Evolutionary conservation across 2,329 filamentous ascomycete genomes (phyloP).

Genomic region (Ceratocystis ficicola): DNA sequence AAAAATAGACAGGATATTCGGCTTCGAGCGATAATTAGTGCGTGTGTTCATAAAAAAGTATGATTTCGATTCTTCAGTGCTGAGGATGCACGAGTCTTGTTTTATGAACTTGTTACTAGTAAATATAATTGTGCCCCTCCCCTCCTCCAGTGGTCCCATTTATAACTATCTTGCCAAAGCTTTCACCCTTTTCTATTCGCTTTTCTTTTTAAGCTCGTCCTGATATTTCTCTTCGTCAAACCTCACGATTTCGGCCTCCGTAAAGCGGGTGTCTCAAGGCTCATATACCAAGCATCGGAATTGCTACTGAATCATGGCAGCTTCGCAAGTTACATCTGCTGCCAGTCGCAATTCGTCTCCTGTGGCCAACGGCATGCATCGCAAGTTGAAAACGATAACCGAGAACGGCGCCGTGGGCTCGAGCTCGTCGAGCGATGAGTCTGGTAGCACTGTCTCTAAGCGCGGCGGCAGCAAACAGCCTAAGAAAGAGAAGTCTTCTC

Average conservation of each 20-base stretch:
- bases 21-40: not conserved
- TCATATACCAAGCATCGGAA: not conserved
- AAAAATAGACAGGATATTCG: not conserved
- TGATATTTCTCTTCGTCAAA: not conserved
- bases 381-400: constrained; percentile 12
- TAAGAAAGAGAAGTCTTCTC: constrained; percentile 21
- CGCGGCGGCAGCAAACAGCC: constrained; percentile 16
- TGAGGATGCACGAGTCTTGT: not conserved
- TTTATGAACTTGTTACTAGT: not conserved
- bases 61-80: no score
- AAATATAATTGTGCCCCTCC: not conserved
- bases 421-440: constrained; percentile 21
- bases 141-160: constrained; percentile 8
- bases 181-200: not conserved
- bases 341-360: constrained; percentile 6
- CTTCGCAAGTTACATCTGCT: constrained; percentile 11
- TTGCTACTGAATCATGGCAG: constrained; percentile 15
- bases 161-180: constrained; percentile 3
- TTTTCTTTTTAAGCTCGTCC: not conserved
- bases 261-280: not conserved
- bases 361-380: constrained; percentile 11
- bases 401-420: not conserved
- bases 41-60: not conserved
- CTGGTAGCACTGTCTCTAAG: constrained; percentile 18
- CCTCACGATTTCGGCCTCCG: not conserved